These are phyloP conservation scores for Geranium rotundifolium DNA, from an alignment of 345 rosid species.

Conservation along the genomic window DNA sequence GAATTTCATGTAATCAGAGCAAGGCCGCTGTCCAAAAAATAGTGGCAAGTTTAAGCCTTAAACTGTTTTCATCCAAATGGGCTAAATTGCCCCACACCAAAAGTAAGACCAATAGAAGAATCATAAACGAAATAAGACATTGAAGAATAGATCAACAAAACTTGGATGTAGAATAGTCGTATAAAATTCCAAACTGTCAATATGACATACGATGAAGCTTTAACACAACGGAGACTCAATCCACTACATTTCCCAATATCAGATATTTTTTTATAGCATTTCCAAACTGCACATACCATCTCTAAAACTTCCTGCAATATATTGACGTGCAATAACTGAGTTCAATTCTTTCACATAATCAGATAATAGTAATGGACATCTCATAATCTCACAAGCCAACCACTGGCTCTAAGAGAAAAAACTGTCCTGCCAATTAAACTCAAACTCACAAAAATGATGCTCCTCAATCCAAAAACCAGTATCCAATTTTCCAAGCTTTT, in stretches of 20 bases:
- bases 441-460: not conserved
- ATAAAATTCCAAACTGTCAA: constrained; percentile 13
- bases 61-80: constrained; percentile 17
- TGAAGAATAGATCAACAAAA: not conserved
- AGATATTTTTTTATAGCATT: not conserved
- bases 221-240: constrained; percentile 12
- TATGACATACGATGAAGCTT: constrained; percentile 5
- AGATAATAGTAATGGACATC: not conserved
- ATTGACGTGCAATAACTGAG: constrained; percentile 21
- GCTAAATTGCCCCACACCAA: constrained; percentile 10
- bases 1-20: constrained; percentile 28
- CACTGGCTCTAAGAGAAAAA: too few species aligned
- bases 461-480: too few species aligned
- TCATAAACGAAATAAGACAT: constrained; percentile 10
- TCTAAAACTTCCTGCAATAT: constrained; percentile 30
- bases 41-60: constrained; percentile 27
- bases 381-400: not conserved
- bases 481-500: too few species aligned
- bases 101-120: constrained; percentile 7
- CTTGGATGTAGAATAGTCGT: constrained; percentile 9
- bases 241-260: constrained; percentile 19
- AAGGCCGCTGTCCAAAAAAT: constrained; percentile 23
- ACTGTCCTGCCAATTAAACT: not conserved
- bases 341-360: not conserved
- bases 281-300: constrained; percentile 32